Conservation (phyloP, 495 filamentous ascomycete genomes). For the Aspergillus cristatus region DNA sequence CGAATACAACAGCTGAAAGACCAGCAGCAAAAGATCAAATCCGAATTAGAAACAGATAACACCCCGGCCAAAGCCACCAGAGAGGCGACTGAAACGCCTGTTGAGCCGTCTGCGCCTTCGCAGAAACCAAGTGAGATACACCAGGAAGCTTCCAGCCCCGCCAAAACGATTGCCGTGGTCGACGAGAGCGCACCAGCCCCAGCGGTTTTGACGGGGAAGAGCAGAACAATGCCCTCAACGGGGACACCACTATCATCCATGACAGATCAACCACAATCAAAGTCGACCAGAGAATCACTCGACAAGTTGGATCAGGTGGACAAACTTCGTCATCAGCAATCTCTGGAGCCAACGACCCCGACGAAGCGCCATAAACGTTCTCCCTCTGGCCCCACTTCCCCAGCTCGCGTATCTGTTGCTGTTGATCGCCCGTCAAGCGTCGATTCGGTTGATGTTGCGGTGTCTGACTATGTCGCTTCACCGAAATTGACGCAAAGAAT, state of each 20-base stretch:
- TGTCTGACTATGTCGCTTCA: conserved; percentile 75
- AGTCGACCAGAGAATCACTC: conserved; percentile 22
- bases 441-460: conserved; percentile 82
- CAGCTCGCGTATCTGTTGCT: conserved; percentile 18
- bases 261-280: conserved; percentile 33
- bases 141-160: background rate
- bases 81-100: conserved; percentile 13
- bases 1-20: conserved; percentile 45
- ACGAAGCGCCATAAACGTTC: conserved; percentile 32
- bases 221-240: conserved; percentile 41
- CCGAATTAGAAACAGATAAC: conserved; percentile 25
- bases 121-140: conserved; percentile 17
- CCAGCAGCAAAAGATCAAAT: conserved; percentile 39
- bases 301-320: conserved; percentile 28
- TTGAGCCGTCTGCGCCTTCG: conserved; percentile 16
- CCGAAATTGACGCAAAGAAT: conserved; percentile 82
- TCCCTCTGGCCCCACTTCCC: conserved; percentile 25
- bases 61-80: conserved; percentile 24
- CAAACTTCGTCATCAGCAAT: conserved; percentile 24
- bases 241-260: conserved; percentile 34
- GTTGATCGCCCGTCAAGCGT: conserved; percentile 58
- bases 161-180: conserved; percentile 6
- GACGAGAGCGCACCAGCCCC: conserved; percentile 66
- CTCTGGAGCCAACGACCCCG: conserved; percentile 29
- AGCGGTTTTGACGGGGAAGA: conserved; percentile 44